Evolutionary conservation across 768 basidiomycete genomes (phyloP), one percentile per base, ranked within the genome.

Genomic region (Tulasnella sp.): DNA sequence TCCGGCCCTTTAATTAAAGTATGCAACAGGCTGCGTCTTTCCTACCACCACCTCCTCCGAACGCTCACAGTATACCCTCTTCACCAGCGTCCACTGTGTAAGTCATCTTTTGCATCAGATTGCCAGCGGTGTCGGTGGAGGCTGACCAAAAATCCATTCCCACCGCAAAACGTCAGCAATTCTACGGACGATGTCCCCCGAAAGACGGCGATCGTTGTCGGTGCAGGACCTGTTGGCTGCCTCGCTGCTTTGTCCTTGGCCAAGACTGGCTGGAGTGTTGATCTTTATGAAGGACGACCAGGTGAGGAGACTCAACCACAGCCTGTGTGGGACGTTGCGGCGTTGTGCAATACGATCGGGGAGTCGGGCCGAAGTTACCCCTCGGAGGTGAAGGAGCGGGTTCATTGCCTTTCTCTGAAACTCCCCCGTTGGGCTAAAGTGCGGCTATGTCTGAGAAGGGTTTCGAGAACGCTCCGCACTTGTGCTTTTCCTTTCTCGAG

Each of bases 221-320:
- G 96, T 44, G 95, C 90, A 69, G 96, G 96, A 0, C 95, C 96
- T 8, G 96, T 99, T 17, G 96, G 96, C 29, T 95, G 94, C 79
- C 89, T 98, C 29, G 86, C 90, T 39, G 95, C 96, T 16, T 84
- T 95, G 66, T 86, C 90, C 70, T 84, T 99, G 59, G 90, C 93
- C 67, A 91, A 91, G 76, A 84, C 86, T 77, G 95, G 95, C 66
- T 99, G 95, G 92, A 75, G 80, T 67, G 92, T 95, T 72, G 86
- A 88, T 73, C 79, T 95, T 37, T 91, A 89, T 78, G 94, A 95
- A 82, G 85, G 85, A 74, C 86, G 94, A 72, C 83, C 90, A 78
- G 94, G 94, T 91, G 79, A 76, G 77, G 76, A 75, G 26, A 34
- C 39, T 39, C 63, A 67, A 63, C 72, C 59, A 73, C 36, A 5